Conservation (phyloP, 331 rosid genomes). For the Dryas integrifolia region DNA sequence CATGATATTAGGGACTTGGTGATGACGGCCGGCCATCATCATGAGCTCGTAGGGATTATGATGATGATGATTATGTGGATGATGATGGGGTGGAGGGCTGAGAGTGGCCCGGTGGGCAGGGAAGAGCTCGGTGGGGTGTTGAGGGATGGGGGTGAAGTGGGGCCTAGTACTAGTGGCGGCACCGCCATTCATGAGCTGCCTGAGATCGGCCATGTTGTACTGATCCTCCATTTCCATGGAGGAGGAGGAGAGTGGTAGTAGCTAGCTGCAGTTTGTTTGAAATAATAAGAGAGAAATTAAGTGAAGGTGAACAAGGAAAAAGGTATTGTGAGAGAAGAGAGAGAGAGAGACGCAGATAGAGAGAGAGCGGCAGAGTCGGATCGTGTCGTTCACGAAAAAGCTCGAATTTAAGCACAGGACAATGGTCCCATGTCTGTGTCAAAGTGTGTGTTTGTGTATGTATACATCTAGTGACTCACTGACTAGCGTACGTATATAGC, state of each 20-base stretch:
- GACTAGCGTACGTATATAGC: too few species aligned
- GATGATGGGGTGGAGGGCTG: slow-evolving; percentile 34
- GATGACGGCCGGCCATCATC: slow-evolving; percentile 61
- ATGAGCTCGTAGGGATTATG: slow-evolving; percentile 63
- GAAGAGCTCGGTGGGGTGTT: slow-evolving; percentile 55
- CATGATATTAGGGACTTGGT: slow-evolving; percentile 39
- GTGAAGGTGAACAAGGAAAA: slow-evolving; percentile 14
- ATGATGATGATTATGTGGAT: slow-evolving; percentile 2
- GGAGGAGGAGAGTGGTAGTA: not conserved
- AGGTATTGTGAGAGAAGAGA: slow-evolving; percentile 3
- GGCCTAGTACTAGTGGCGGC: slow-evolving; percentile 17
- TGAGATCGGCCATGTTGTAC: slow-evolving; percentile 59
- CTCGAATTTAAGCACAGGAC: slow-evolving; percentile 49
- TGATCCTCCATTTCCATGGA: slow-evolving; percentile 83
- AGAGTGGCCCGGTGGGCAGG: slow-evolving; percentile 44
- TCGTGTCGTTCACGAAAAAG: slow-evolving; percentile 91
- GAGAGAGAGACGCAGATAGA: slow-evolving; percentile 28
- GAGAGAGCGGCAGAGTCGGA: slow-evolving; percentile 85
- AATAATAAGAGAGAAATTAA: slow-evolving; percentile 4
- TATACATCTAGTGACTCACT: slow-evolving; percentile 6
- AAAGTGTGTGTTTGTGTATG: slow-evolving; percentile 21
- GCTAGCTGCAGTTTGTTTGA: not conserved
- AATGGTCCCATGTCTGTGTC: slow-evolving; percentile 71
- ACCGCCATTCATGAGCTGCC: slow-evolving; percentile 59
- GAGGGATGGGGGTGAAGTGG: slow-evolving; percentile 41